A percentile compares a stretch with the other conserved stretches of the same genome.
These are phyloP conservation scores for Cryptosporidium ryanae DNA, from an alignment of 169 alveolate species.

Conservation along the genomic window DNA sequence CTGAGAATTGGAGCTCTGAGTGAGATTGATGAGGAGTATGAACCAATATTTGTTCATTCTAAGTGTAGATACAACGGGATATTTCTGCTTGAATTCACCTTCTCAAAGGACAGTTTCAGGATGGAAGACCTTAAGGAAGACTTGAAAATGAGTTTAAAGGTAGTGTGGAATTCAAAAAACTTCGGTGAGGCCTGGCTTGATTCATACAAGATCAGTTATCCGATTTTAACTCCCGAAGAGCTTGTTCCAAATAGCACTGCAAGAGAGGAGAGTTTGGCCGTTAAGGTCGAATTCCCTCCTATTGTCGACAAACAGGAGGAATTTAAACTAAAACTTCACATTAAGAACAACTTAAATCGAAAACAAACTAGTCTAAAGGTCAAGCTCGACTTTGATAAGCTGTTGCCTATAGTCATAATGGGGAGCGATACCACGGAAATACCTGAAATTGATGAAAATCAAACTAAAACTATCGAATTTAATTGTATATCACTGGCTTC, in stretches of 20 bases:
- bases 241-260: neutral
- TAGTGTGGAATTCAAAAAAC: constrained; percentile 22
- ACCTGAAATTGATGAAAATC: constrained; percentile 1
- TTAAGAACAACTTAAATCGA: constrained; percentile 3
- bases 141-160: constrained; percentile 3
- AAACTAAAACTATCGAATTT: constrained; percentile 6
- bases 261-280: neutral
- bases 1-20: constrained; percentile 4
- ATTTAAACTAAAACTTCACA: constrained; percentile 10
- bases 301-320: constrained; percentile 22
- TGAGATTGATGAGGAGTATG: neutral
- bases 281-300: constrained; percentile 18
- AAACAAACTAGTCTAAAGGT: neutral
- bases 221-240: neutral
- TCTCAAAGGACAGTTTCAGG: neutral
- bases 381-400: constrained; percentile 30
- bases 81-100: neutral
- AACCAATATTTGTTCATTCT: constrained; percentile 26
- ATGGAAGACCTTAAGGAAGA: neutral
- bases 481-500: constrained; percentile 27
- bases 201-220: constrained; percentile 12
- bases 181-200: constrained; percentile 61
- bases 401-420: constrained; percentile 25
- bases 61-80: constrained; percentile 36
- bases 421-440: constrained; percentile 19